Percentiles rank a stretch among this genome's conserved stretches.
phyloP scores from a whole-genome alignment of 352 stramenopile species.

The Phytophthora hibernalis region DNA sequence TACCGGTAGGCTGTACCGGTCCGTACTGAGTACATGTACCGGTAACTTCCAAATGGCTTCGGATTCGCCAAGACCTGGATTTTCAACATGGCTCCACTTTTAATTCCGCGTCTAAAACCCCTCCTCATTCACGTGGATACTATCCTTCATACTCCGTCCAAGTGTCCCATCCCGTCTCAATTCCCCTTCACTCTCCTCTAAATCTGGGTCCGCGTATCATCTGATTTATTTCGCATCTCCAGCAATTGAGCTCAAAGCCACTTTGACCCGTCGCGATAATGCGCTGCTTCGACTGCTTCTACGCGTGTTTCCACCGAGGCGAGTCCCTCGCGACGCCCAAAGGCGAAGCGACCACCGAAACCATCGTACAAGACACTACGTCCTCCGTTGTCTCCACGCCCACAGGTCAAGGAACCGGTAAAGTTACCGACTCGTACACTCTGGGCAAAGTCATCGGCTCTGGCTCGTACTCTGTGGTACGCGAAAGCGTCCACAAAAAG shows the following conservation, averaged over 20 bases:
- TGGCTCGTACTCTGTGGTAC: constrained; percentile 92
- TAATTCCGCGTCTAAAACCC: not conserved
- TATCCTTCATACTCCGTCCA: not conserved
- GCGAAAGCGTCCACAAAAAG: constrained; percentile 80
- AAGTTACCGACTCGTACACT: constrained; percentile 77
- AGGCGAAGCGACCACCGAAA: constrained; percentile 18
- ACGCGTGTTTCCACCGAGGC: constrained; percentile 53
- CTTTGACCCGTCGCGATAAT: constrained; percentile 33
- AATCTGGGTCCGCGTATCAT: constrained; percentile 14
- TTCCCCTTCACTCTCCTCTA: not conserved
- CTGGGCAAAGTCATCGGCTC: constrained; percentile 88
- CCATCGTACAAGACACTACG: constrained; percentile 22
- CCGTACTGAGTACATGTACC: no score
- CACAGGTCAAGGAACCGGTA: constrained; percentile 42
- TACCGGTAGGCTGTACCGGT: no score
- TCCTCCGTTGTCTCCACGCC: constrained; percentile 29
- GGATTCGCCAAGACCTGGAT: no score
- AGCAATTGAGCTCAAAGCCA: not conserved
- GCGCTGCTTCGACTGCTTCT: constrained; percentile 74
- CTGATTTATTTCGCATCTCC: constrained; percentile 35
- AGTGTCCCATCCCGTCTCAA: not conserved
- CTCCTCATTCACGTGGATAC: no score
- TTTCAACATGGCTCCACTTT: not conserved
- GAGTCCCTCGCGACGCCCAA: constrained; percentile 36
- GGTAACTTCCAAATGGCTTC: no score